A percentile compares a stretch with the other conserved stretches of the same genome.
phyloP scores from a whole-genome alignment of 1,284 basidiomycete species.

The Pholiota adiposa region DNA sequence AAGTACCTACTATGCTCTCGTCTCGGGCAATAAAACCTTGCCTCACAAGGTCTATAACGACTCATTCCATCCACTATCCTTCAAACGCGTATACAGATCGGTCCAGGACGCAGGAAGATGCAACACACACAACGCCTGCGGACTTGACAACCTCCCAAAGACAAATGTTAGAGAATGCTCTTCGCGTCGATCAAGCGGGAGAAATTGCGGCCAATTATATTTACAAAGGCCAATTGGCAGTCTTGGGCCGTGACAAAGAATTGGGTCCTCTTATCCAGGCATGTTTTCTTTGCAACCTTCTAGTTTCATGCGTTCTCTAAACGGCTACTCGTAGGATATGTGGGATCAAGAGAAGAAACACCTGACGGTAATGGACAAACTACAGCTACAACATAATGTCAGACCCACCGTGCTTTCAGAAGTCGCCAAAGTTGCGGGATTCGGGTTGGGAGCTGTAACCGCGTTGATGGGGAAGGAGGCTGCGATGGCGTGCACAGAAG shows the following conservation, averaged over 20 bases:
- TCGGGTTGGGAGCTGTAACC: constrained; percentile 83
- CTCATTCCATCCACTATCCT: constrained; percentile 25
- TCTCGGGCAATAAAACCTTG: background rate
- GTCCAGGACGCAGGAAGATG: constrained; percentile 34
- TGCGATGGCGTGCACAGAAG: constrained; percentile 98
- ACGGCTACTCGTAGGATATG: constrained; percentile 71
- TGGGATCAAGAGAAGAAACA: constrained; percentile 98
- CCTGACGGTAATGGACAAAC: constrained; percentile 81
- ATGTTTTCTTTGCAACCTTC: constrained; percentile 27
- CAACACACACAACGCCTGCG: constrained; percentile 51
- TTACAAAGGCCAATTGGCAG: constrained; percentile 81
- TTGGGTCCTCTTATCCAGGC: constrained; percentile 81
- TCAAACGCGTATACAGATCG: constrained; percentile 44
- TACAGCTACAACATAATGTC: constrained; percentile 83
- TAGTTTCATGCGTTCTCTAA: background rate
- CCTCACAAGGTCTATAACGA: constrained; percentile 10
- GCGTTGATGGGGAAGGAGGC: constrained; percentile 91
- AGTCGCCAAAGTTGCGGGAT: constrained; percentile 85
- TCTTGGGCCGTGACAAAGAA: constrained; percentile 65
- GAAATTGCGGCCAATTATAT: constrained; percentile 95
- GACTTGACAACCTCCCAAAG: constrained; percentile 53
- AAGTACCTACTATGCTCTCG: background rate
- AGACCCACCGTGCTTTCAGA: constrained; percentile 86
- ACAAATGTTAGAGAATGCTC: constrained; percentile 58
- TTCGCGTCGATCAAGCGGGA: constrained; percentile 92